These are phyloP conservation scores for Botryotinia narcissicola DNA, from an alignment of 2,329 filamentous ascomycete species.

Conservation along the genomic window DNA sequence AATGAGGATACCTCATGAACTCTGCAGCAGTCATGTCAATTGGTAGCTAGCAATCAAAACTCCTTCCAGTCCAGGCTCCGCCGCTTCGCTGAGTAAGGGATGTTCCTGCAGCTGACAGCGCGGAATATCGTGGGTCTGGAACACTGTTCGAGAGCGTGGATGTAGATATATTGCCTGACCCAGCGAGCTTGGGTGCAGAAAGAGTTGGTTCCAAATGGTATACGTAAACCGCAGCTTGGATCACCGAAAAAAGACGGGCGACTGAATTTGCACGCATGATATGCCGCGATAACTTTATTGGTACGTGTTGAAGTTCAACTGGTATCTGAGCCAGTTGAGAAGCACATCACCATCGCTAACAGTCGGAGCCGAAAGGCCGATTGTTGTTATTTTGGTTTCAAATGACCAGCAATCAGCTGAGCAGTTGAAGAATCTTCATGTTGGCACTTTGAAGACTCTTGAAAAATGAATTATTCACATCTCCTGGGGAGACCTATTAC, in stretches of 20 bases:
- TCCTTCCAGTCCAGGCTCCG: neutral
- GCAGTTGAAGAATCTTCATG: neutral
- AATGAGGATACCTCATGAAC: neutral
- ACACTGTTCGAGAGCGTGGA: neutral
- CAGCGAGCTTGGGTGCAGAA: neutral
- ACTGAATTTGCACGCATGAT: neutral
- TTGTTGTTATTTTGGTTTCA: neutral
- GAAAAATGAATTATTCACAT: neutral
- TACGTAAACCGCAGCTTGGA: neutral
- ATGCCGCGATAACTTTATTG: neutral
- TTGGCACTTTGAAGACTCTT: neutral
- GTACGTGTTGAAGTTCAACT: neutral
- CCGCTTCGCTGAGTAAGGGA: neutral
- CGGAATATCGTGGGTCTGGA: rapidly evolving
- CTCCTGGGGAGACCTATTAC: neutral
- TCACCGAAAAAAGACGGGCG: neutral
- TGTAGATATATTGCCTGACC: neutral
- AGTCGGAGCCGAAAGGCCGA: neutral
- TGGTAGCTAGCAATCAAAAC: neutral
- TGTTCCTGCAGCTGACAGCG: neutral
- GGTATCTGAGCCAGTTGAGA: neutral
- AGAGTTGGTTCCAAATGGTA: neutral
- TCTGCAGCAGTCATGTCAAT: neutral
- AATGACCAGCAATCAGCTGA: neutral
- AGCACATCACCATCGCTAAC: neutral